Evolutionary conservation across 1,139 yeast genomes (phyloP).

Genomic region (Yamadazyma triangularis): DNA sequence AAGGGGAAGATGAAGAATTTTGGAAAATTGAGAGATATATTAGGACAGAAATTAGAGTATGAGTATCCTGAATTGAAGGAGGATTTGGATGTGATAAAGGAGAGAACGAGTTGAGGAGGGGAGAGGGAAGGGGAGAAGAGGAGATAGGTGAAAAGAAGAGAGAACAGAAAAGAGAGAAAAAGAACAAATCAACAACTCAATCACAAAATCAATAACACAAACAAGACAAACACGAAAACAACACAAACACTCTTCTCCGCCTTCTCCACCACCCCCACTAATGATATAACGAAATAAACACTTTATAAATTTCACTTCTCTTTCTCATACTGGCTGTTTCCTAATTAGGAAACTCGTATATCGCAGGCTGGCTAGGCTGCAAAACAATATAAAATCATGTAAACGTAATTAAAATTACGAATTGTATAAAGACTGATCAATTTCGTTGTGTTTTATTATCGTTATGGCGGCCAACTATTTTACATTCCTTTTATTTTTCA

Average conservation of each 20-base stretch:
- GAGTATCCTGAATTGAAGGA: conserved; percentile 73
- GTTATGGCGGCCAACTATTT: conserved; percentile 13
- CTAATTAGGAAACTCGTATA: background rate
- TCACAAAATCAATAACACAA: no score
- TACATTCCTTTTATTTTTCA: conserved; percentile 15
- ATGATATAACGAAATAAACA: no score
- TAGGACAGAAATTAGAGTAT: conserved; percentile 63
- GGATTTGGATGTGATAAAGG: conserved; percentile 32
- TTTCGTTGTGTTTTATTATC: background rate
- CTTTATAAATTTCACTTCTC: no score
- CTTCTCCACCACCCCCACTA: no score
- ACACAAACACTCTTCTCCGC: no score
- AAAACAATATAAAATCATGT: conserved; percentile 1
- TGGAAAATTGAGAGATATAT: conserved; percentile 51
- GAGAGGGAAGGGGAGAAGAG: no score
- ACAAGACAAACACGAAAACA: no score
- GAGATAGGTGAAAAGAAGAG: background rate
- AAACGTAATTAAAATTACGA: no score
- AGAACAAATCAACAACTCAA: no score
- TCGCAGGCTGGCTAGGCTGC: conserved; percentile 8
- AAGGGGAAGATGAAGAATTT: conserved; percentile 76
- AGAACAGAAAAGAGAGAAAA: background rate
- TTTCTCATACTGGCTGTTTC: no score
- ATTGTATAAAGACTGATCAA: no score
- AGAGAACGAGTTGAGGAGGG: conserved; percentile 16